These are phyloP conservation scores for Phytophthora vignae DNA, from an alignment of 352 stramenopile species.

Conservation along the genomic window DNA sequence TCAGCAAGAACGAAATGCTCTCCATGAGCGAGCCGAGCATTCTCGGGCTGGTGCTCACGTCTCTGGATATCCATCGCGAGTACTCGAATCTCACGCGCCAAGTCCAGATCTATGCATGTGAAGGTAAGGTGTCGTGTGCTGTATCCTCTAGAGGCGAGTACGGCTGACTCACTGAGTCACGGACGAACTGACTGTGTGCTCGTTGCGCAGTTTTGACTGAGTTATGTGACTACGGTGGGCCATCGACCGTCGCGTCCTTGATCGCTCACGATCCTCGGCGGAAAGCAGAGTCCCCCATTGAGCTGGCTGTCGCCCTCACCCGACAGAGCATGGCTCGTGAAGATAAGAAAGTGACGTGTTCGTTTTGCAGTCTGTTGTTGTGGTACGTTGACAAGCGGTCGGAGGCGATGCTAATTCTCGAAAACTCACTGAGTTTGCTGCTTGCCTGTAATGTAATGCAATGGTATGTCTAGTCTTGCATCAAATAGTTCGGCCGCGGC, in stretches of 20 bases:
- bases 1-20: constrained; percentile 71
- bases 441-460: background rate
- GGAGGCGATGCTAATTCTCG: background rate
- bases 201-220: constrained; percentile 58
- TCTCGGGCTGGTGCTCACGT: constrained; percentile 51
- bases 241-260: constrained; percentile 42
- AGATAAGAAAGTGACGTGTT: constrained; percentile 80
- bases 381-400: constrained; percentile 46
- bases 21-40: constrained; percentile 48
- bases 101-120: constrained; percentile 84
- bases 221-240: constrained; percentile 65
- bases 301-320: constrained; percentile 56
- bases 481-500: constrained; percentile 55
- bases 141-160: too few relatives aligned
- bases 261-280: constrained; percentile 36
- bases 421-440: constrained; percentile 5
- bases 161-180: background rate
- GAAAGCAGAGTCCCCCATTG: constrained; percentile 40
- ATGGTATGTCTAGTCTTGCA: constrained; percentile 43
- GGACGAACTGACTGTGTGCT: constrained; percentile 6
- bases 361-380: constrained; percentile 67
- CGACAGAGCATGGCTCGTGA: constrained; percentile 65
- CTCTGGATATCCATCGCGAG: constrained; percentile 62
- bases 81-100: constrained; percentile 80
- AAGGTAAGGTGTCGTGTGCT: constrained; percentile 44